Evolutionary conservation across 2,329 filamentous ascomycete genomes (phyloP).

Genomic region (Phoma sp.): DNA sequence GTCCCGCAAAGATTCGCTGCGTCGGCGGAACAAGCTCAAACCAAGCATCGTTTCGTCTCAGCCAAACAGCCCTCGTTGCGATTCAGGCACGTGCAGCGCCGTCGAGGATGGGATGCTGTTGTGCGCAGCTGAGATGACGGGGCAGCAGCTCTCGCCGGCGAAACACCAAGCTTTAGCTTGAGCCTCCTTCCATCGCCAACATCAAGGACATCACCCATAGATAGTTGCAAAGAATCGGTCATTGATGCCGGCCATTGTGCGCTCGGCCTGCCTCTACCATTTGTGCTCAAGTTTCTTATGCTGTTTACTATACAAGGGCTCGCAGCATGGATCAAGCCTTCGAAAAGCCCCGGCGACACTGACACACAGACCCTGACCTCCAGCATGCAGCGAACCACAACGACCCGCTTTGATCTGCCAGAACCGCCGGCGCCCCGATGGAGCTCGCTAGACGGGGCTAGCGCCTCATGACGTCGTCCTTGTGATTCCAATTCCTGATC

Average conservation of each 20-base stretch:
- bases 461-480: conserved; percentile 8
- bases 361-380: conserved; percentile 14
- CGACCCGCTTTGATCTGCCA: conserved; percentile 16
- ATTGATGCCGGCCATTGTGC: not conserved
- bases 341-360: not conserved
- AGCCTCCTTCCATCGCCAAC: not conserved
- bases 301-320: not conserved
- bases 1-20: conserved; percentile 4
- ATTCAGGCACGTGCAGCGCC: conserved; percentile 4
- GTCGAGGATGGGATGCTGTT: not conserved
- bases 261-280: not conserved
- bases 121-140: not conserved
- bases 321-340: conserved; percentile 3
- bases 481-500: conserved; percentile 6
- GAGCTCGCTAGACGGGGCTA: conserved; percentile 10
- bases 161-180: conserved; percentile 1
- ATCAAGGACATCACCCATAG: not conserved
- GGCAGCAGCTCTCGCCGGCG: not conserved
- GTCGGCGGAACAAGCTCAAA: conserved; percentile 18
- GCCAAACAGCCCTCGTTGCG: conserved; percentile 2
- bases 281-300: not conserved
- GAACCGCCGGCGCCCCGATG: conserved; percentile 5
- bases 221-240: not conserved
- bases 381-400: conserved; percentile 14
- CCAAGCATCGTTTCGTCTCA: conserved; percentile 17